These are phyloP conservation scores for Ophiostoma sp. DNA, from an alignment of 2,329 filamentous ascomycete genomes.

Conservation along the genomic window DNA sequence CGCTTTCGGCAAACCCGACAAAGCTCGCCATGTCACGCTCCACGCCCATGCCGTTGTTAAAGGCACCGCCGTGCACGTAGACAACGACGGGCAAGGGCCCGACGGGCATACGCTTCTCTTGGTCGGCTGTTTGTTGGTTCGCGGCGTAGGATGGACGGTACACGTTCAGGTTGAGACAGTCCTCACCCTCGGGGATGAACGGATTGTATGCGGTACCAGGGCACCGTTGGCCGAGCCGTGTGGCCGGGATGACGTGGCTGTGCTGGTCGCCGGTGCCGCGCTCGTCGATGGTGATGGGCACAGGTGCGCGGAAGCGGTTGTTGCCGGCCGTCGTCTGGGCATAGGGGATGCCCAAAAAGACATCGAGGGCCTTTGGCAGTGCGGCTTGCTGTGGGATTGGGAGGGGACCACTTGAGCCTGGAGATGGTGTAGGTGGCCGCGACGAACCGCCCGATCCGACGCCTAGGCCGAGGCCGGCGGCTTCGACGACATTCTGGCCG, in stretches of 20 bases:
- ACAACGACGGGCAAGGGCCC: constrained; percentile 52
- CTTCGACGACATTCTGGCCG: constrained; percentile 23
- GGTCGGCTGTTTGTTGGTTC: not conserved
- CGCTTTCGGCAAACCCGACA: constrained; percentile 54
- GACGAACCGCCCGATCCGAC: constrained; percentile 8
- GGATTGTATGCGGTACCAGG: constrained; percentile 28
- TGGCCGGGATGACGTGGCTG: constrained; percentile 18
- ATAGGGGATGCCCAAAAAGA: constrained; percentile 53
- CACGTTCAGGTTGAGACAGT: constrained; percentile 56
- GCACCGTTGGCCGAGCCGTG: constrained; percentile 26
- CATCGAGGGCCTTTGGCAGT: constrained; percentile 45
- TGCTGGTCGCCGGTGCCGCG: not conserved
- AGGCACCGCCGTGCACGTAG: constrained; percentile 64
- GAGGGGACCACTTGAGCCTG: not conserved
- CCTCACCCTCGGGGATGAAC: constrained; percentile 42
- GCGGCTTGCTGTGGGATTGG: constrained; percentile 3
- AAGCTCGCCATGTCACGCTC: constrained; percentile 63
- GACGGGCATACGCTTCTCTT: constrained; percentile 20
- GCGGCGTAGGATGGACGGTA: constrained; percentile 37
- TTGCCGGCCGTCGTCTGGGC: constrained; percentile 44
- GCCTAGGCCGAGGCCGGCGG: constrained; percentile 19
- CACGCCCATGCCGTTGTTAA: constrained; percentile 55
- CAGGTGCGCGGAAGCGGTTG: constrained; percentile 50
- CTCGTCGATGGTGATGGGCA: constrained; percentile 34
- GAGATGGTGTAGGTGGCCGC: not conserved